Percentiles rank a stretch among this genome's conserved stretches.
Evolutionary conservation across 2,329 filamentous ascomycete genomes (phyloP).

Genomic region (Gnomoniopsis smithogilvyi): DNA sequence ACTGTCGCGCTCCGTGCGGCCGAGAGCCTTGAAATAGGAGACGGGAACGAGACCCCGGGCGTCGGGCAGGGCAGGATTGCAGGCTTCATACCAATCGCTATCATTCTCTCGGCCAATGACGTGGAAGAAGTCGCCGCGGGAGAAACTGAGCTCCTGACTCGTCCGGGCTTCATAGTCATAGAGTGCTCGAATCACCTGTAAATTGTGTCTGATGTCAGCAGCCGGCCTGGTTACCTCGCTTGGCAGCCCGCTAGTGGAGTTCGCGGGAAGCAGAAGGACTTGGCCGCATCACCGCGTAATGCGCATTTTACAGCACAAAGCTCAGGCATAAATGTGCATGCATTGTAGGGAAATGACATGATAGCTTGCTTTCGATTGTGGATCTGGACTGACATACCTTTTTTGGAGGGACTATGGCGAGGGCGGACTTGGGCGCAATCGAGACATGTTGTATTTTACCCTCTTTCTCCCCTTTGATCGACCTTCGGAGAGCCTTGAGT

Average conservation of each 20-base stretch:
- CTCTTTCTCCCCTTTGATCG: conserved; percentile 85
- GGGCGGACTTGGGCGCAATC: conserved; percentile 78
- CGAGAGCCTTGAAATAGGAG: conserved; percentile 86
- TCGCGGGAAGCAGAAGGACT: conserved; percentile 4
- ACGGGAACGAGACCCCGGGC: conserved; percentile 91
- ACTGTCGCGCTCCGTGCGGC: conserved; percentile 89
- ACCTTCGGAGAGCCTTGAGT: conserved; percentile 74
- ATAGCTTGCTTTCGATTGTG: not conserved
- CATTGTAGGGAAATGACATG: no score
- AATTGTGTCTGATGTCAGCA: conserved; percentile 22
- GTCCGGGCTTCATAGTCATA: conserved; percentile 85
- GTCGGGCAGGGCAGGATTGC: conserved; percentile 85
- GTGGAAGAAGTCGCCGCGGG: conserved; percentile 95
- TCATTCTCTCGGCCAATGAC: conserved; percentile 96
- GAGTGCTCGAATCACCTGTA: conserved; percentile 90
- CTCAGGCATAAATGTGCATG: not conserved
- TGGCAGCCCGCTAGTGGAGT: conserved; percentile 13
- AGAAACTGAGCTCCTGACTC: conserved; percentile 81
- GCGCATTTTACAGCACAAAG: not conserved
- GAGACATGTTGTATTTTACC: conserved; percentile 66
- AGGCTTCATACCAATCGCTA: conserved; percentile 95
- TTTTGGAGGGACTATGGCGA: conserved; percentile 88
- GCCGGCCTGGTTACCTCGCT: not conserved
- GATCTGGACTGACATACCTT: conserved; percentile 60
- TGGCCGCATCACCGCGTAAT: not conserved